Base-by-base conservation (phyloP, 176 grass and related monocot genomes). In the Triticum urartu region DNA sequence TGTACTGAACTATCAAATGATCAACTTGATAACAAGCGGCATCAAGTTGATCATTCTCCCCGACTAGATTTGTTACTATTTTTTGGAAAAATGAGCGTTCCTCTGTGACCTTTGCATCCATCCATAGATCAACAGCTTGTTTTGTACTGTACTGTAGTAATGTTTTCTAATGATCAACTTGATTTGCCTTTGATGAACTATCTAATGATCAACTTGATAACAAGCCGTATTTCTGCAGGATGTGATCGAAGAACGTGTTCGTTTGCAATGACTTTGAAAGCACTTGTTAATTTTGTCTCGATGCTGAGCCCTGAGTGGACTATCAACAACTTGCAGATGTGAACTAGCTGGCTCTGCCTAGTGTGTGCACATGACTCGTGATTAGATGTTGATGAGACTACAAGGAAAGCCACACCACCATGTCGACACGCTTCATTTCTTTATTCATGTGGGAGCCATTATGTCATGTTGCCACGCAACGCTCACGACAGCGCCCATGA, bases 261-360 rank as follows among this genome's bases (percentile, higher is more conserved):
- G 20, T 10, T 11, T 18, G 74, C 26, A 6, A 26, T 15, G 73
- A 54, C 73, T 76, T 75, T 39, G 20, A 39, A 36, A 40, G 0
- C 68, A 71, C 35, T 20, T 33, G 26, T 50, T 15, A 52, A 30
- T 33, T 33, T 68, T 77, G 8, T 77, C 47, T 54, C 4, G 0
- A 5, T 77, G 25, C 74, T 56, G 9, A 77, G 26, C 26, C 17
- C 54, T 56, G 47, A 56, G 47, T 77, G 47, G 47, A 77, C 74
- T 77, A 77, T 77, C 74, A 77, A 77, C 47, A 77, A 54, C 47
- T 56, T 77, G 8, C 26, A 56, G 74, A 33, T 56, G 17, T 33
- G 47, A 56, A 77, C 20, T 77, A 54, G 74, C 74, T 77, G 74
- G 14, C 54, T 54, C 72, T 50, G 72, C 9, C 25, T 20, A 75